Conservation (phyloP, 106 monocot species). For the Gastrodia elata region DNA sequence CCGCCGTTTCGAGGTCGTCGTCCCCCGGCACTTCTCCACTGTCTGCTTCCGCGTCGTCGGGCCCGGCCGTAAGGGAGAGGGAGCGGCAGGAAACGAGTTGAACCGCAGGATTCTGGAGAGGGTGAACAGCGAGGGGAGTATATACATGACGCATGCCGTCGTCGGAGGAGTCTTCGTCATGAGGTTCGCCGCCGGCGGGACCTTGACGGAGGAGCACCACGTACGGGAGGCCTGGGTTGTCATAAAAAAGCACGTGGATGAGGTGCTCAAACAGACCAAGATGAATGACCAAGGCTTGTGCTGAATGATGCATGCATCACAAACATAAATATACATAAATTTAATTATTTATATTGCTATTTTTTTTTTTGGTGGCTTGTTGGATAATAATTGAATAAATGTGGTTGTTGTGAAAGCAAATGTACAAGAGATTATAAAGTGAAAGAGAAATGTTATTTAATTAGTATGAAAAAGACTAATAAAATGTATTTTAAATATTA, state of each 20-base stretch:
- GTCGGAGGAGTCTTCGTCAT: conserved; percentile 40
- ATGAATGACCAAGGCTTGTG: not conserved
- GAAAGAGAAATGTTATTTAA: no score
- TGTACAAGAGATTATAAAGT: no score
- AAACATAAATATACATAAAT: no score
- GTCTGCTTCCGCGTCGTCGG: conserved; percentile 31
- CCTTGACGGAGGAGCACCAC: conserved; percentile 42
- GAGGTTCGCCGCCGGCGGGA: conserved; percentile 40
- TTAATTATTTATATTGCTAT: no score
- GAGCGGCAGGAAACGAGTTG: conserved; percentile 11
- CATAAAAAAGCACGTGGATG: conserved; percentile 24
- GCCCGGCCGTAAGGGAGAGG: not conserved
- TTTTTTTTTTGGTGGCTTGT: no score
- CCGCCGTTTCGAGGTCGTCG: conserved; percentile 51
- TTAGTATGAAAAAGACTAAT: no score
- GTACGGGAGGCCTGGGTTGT: conserved; percentile 30
- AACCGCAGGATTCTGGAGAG: conserved; percentile 22
- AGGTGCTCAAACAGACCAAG: not conserved
- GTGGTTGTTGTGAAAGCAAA: no score
- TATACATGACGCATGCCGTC: conserved; percentile 35
- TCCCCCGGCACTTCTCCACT: conserved; percentile 25
- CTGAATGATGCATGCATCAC: no score
- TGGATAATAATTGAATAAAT: no score
- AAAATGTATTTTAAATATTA: no score
- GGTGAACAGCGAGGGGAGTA: conserved; percentile 17